Evolutionary conservation across 2,329 filamentous ascomycete species (phyloP).

Genomic region (Neurospora sp.): DNA sequence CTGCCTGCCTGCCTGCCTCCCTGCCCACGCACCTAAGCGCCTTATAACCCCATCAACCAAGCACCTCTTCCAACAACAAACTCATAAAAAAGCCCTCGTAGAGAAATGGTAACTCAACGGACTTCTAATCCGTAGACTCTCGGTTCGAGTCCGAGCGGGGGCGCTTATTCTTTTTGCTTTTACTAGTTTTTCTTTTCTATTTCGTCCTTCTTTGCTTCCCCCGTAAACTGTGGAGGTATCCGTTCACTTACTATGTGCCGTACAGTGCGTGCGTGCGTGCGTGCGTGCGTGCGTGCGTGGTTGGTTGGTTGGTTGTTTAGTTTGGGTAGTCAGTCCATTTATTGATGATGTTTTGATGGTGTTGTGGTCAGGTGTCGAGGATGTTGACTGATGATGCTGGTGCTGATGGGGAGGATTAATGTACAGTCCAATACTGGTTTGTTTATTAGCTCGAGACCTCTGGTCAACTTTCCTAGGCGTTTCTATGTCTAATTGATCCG

Average conservation of each 20-base stretch:
- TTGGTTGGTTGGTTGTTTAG: neutral
- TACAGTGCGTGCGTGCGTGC: neutral
- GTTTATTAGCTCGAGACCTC: too few relatives aligned
- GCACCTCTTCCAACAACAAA: neutral
- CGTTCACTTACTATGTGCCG: neutral
- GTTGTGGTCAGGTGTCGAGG: too few relatives aligned
- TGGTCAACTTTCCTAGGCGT: too few relatives aligned
- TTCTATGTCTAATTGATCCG: too few relatives aligned
- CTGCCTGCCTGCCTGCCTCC: neutral
- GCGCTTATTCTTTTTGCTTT: neutral
- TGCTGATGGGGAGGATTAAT: neutral
- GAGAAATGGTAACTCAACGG: slow-evolving; percentile 11
- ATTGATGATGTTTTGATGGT: neutral
- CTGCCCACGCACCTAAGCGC: neutral
- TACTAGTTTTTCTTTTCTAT: neutral
- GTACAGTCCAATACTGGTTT: neutral
- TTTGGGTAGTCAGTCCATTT: neutral
- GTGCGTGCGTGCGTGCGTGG: neutral
- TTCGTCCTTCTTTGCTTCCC: too few relatives aligned
- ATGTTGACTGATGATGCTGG: neutral
- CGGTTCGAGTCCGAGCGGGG: slow-evolving; percentile 5
- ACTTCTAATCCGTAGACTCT: slow-evolving; percentile 8
- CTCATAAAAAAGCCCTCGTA: neutral
- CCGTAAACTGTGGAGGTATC: too few relatives aligned
- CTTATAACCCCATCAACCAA: neutral